A percentile compares a stretch with the other conserved stretches of the same genome.
Conservation (phyloP, 164 flowering plant species). For the Magnolia changhungtana region DNA sequence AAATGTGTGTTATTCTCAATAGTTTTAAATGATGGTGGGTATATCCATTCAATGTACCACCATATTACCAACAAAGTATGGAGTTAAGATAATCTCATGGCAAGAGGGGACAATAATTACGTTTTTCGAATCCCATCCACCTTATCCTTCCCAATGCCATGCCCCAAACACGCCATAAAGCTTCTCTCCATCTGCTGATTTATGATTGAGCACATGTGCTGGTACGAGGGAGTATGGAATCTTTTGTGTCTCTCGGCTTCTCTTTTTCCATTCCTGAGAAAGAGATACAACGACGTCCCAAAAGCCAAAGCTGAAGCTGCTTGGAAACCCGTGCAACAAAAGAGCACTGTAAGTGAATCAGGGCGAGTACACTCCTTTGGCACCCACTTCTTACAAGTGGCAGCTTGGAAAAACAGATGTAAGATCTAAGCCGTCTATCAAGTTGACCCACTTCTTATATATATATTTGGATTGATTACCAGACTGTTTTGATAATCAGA, state of each 20-base stretch:
- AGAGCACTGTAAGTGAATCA: not conserved
- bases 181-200: not conserved
- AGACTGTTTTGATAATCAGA: too few relatives aligned
- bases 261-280: not conserved
- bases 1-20: too few relatives aligned
- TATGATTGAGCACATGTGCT: not conserved
- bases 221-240: not conserved
- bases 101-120: too few relatives aligned
- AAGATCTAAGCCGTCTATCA: not conserved
- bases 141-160: too few relatives aligned
- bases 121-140: too few relatives aligned
- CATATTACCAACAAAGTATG: too few relatives aligned
- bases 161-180: too few relatives aligned
- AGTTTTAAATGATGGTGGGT: too few relatives aligned
- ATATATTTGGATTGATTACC: too few relatives aligned
- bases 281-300: conserved; percentile 1
- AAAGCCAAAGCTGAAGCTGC: conserved; percentile 13
- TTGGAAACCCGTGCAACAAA: not conserved
- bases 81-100: too few relatives aligned
- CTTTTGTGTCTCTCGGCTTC: not conserved
- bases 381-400: not conserved
- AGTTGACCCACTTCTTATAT: not conserved
- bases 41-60: too few relatives aligned
- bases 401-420: not conserved
- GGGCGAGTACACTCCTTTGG: not conserved